phyloP scores from a whole-genome alignment of 139 green algal genomes.

The Chara braunii region DNA sequence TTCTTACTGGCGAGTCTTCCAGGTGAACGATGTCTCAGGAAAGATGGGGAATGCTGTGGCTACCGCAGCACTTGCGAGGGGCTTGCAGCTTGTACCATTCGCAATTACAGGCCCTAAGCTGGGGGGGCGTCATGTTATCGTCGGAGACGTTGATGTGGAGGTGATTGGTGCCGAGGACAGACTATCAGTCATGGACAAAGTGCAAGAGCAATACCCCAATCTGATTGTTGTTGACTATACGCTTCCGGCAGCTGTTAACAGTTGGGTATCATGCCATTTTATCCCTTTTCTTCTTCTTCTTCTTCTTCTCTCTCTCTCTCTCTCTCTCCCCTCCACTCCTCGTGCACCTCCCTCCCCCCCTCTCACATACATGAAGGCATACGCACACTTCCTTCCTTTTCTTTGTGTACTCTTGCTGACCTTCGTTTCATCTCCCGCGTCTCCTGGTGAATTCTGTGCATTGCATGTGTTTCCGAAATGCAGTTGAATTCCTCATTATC shows the following conservation, averaged over 20 bases:
- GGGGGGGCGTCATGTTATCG: background rate
- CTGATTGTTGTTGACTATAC: conserved; percentile 96
- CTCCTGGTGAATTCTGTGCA: too few relatives aligned
- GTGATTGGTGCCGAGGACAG: conserved; percentile 10
- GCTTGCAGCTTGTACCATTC: conserved; percentile 8
- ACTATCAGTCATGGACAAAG: conserved; percentile 13
- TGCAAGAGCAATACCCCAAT: conserved; percentile 55
- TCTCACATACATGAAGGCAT: too few relatives aligned
- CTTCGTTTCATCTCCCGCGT: too few relatives aligned
- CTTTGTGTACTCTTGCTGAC: too few relatives aligned
- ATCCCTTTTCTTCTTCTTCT: too few relatives aligned
- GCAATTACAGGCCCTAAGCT: conserved; percentile 12
- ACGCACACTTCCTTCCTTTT: too few relatives aligned
- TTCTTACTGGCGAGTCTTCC: too few relatives aligned
- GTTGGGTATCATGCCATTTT: conserved; percentile 5
- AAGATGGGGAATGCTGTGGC: conserved; percentile 36
- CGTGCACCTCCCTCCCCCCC: too few relatives aligned
- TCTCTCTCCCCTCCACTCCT: too few relatives aligned
- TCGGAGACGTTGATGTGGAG: conserved; percentile 8
- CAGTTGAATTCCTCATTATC: too few relatives aligned
- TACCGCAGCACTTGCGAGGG: conserved; percentile 13
- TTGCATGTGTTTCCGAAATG: too few relatives aligned
- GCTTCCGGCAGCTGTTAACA: conserved; percentile 73
- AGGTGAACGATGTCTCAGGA: conserved; percentile 26
- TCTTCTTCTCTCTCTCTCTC: too few relatives aligned